Evolutionary conservation across 164 flowering plant genomes (phyloP).

Genomic region (Amborella trichopoda): DNA sequence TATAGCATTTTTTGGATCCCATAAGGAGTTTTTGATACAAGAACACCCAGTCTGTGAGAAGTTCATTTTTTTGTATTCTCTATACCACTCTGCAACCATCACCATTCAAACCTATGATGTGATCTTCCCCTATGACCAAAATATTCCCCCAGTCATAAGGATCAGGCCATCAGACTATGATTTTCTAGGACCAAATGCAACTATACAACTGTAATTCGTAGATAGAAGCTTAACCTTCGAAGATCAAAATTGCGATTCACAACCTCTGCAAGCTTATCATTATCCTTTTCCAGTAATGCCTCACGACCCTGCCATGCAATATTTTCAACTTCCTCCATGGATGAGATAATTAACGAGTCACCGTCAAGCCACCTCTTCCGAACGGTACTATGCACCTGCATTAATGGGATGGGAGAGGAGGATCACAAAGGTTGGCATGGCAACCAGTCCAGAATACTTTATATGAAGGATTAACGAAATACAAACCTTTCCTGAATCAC

Average conservation of each 20-base stretch:
- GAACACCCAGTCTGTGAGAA: no score
- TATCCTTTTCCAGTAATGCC: slow-evolving; percentile 50
- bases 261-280: slow-evolving; percentile 47
- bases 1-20: no score
- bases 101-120: no score
- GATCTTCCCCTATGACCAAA: no score
- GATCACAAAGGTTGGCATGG: background rate
- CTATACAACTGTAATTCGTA: no score
- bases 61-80: no score
- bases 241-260: slow-evolving; percentile 91
- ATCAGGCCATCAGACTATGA: no score
- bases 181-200: no score
- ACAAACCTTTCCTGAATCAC: slow-evolving; percentile 95
- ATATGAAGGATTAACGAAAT: background rate
- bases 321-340: slow-evolving; percentile 73
- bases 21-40: no score
- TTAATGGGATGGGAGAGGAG: background rate
- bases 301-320: slow-evolving; percentile 55
- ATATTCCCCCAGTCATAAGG: no score
- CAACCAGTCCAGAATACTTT: background rate
- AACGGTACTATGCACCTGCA: slow-evolving; percentile 88
- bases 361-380: slow-evolving; percentile 91
- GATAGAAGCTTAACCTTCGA: no score
- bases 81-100: no score
- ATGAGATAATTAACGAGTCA: slow-evolving; percentile 62